Conservation (phyloP, 106 monocot genomes). For the Acanthochlamys bracteata region DNA sequence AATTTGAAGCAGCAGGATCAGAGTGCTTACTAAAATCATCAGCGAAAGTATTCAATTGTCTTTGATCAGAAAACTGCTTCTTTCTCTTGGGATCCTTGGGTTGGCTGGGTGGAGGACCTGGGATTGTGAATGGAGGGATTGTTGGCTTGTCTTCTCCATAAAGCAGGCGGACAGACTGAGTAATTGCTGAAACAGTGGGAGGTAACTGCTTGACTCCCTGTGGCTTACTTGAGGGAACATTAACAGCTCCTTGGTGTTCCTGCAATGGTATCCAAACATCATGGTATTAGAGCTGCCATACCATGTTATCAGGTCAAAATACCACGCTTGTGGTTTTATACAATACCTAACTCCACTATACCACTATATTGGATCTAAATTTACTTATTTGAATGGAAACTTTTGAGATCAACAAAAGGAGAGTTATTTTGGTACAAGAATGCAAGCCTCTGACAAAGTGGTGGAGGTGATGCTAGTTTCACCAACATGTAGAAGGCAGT, state of each 20-base stretch:
- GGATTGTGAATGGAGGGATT: slow-evolving; percentile 68
- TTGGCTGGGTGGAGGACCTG: slow-evolving; percentile 34
- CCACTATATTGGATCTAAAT: too few relatives aligned
- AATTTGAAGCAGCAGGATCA: slow-evolving; percentile 15
- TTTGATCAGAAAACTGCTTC: slow-evolving; percentile 22
- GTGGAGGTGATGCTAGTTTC: too few relatives aligned
- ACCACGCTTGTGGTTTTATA: too few relatives aligned
- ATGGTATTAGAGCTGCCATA: too few relatives aligned
- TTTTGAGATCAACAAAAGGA: too few relatives aligned
- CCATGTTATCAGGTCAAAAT: too few relatives aligned
- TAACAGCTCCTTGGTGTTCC: slow-evolving; percentile 80
- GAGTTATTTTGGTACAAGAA: too few relatives aligned
- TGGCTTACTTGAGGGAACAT: slow-evolving; percentile 28
- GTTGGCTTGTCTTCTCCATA: slow-evolving; percentile 53
- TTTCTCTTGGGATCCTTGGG: slow-evolving; percentile 83
- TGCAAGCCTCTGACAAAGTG: too few relatives aligned
- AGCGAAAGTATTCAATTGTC: slow-evolving; percentile 2
- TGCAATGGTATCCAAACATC: too few relatives aligned
- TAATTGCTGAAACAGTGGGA: slow-evolving; percentile 63
- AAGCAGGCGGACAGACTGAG: slow-evolving; percentile 59
- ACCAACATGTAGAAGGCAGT: too few relatives aligned
- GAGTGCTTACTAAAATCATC: slow-evolving; percentile 5
- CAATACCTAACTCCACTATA: too few relatives aligned
- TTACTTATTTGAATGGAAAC: too few relatives aligned
- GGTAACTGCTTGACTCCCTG: slow-evolving; percentile 35